phyloP scores from a whole-genome alignment of 2,329 filamentous ascomycete genomes.

The Coniochaeta sp. region DNA sequence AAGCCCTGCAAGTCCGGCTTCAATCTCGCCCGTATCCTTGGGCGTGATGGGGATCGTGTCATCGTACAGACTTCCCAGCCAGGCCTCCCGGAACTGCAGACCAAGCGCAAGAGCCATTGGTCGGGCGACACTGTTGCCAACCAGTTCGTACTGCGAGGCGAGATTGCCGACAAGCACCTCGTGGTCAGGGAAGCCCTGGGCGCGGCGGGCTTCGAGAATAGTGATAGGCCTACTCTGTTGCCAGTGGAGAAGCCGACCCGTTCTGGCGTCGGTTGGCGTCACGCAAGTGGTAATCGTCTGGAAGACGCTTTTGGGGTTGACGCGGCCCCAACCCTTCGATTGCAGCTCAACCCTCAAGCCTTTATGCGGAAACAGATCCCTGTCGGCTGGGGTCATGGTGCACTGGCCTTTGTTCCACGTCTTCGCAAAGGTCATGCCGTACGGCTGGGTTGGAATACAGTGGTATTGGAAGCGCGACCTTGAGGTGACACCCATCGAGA shows the following conservation, averaged over 20 bases:
- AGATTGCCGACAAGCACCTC: conserved; percentile 60
- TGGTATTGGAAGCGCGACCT: conserved; percentile 38
- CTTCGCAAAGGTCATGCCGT: conserved; percentile 43
- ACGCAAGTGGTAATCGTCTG: conserved; percentile 55
- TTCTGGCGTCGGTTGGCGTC: conserved; percentile 44
- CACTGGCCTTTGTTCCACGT: conserved; percentile 33
- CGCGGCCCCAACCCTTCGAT: conserved; percentile 31
- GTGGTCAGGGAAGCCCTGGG: conserved; percentile 63
- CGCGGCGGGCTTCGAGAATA: conserved; percentile 60
- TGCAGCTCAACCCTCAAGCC: conserved; percentile 8
- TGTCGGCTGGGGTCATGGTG: conserved; percentile 30
- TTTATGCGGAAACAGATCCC: conserved; percentile 28
- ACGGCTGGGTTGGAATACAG: conserved; percentile 53
- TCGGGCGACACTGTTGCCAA: conserved; percentile 73
- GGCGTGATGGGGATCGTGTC: conserved; percentile 2
- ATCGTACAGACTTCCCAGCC: conserved; percentile 29
- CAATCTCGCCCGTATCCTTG: neutral
- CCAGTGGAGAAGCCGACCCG: conserved; percentile 58
- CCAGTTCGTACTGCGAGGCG: conserved; percentile 52
- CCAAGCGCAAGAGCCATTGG: conserved; percentile 62
- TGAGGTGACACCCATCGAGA: conserved; percentile 31
- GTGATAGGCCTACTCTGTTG: conserved; percentile 52
- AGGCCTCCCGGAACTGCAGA: conserved; percentile 54
- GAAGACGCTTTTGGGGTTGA: conserved; percentile 39
- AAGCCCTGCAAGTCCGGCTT: neutral